phyloP scores from a whole-genome alignment of 1,284 basidiomycete genomes.

The Porphyrellus sp. region DNA sequence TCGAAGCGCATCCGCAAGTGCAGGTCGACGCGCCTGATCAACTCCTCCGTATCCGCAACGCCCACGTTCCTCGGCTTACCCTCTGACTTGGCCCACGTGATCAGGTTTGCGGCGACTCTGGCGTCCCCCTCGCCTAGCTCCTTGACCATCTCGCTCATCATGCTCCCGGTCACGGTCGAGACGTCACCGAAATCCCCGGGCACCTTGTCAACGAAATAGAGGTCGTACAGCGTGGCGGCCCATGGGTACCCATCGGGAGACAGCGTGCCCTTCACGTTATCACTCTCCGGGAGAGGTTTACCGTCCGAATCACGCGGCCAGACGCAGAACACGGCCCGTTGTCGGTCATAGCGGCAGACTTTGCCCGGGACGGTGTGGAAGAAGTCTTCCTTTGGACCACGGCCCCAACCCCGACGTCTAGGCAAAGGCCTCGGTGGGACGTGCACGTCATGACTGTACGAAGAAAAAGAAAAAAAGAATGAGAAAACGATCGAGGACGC shows the following conservation, averaged over 20 bases:
- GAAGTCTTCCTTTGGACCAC: not conserved
- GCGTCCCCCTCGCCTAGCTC: slow-evolving; percentile 34
- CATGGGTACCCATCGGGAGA: slow-evolving; percentile 39
- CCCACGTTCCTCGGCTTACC: slow-evolving; percentile 33
- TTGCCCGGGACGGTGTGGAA: slow-evolving; percentile 15
- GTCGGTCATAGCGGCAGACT: not conserved
- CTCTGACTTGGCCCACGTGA: slow-evolving; percentile 40
- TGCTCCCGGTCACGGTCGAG: slow-evolving; percentile 39
- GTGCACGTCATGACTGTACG: not conserved
- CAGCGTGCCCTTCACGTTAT: slow-evolving; percentile 19
- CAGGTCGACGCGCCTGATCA: slow-evolving; percentile 26
- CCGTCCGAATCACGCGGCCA: slow-evolving; percentile 28
- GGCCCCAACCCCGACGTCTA: slow-evolving; percentile 5
- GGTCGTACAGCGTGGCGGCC: slow-evolving; percentile 46
- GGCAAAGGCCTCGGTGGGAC: not conserved
- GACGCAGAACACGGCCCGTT: slow-evolving; percentile 16
- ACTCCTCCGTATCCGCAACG: slow-evolving; percentile 30
- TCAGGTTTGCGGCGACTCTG: slow-evolving; percentile 33
- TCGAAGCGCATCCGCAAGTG: not conserved
- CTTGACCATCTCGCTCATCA: slow-evolving; percentile 36
- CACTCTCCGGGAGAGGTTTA: not conserved
- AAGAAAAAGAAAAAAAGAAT: not conserved
- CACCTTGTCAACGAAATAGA: slow-evolving; percentile 35
- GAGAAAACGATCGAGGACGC: too few relatives aligned
- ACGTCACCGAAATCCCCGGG: slow-evolving; percentile 12